Base-by-base conservation (phyloP, 2,329 filamentous ascomycete genomes). In the Colletotrichum tofieldiae region DNA sequence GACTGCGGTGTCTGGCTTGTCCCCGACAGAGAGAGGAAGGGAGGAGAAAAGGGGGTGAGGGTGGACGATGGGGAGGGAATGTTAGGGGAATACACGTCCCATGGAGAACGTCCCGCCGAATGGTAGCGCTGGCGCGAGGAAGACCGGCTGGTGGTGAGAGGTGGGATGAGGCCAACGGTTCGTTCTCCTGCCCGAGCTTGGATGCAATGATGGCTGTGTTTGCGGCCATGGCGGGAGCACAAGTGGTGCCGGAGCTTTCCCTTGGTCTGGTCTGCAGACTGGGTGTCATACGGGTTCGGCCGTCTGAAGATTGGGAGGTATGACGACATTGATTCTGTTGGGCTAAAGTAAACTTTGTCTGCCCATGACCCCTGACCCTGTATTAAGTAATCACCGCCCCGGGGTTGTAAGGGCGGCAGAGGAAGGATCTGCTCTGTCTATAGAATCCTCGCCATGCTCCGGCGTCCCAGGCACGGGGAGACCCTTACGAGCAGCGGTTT, bases 241-340 rank as follows among this genome's bases (percentile, higher is more conserved):
- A 9, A 32, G 52, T 55, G 32, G 29, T 60, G 39, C 56, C 26
- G 23, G 37, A 60, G 56, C 39, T 32, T 26, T 32, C 23, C n/a
- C n/a, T 37, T 47, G 29, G 18, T 29, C 49, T 54, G 41, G 37
- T 54, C 43, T 68, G 47, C 20, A 35, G 51, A 23, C 14, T 37
- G 2, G 41, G n/a, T 59, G 43, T 58, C n/a, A 16, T 49, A 29
- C 29, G 56, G 23, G 16, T 29, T 54, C 7, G 41, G 43, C 37
- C 37, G 29, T 43, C 32, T 54, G 58, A 49, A 67, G 64, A 32
- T 37, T 56, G 43, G n/a, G 18, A 47, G 58, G 32, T 51, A 71
- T 71, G 69, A 71, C 69, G 69, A 68, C 61, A 71, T 71, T 26
- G 58, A 71, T 63, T 71, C 29, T 54, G 45, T 20, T 56, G 18